These are phyloP conservation scores for Pseudoturritis turrita DNA, from an alignment of 345 rosid genomes.

Conservation along the genomic window DNA sequence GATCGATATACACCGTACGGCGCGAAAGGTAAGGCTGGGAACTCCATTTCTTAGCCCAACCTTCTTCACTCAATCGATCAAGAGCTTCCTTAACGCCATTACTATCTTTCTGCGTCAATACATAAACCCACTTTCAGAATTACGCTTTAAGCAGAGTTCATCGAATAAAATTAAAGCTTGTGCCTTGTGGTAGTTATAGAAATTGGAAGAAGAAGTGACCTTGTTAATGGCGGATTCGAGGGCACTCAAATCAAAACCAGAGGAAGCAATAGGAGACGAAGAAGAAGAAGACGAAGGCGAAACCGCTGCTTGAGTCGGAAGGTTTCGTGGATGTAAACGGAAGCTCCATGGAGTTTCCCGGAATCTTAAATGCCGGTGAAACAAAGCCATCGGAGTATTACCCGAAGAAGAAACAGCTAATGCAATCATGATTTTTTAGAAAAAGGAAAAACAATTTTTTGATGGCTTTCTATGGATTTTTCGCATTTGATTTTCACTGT, in stretches of 20 bases:
- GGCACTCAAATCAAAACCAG: slow-evolving; percentile 47
- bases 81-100: slow-evolving; percentile 78
- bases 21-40: slow-evolving; percentile 95
- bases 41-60: slow-evolving; percentile 95
- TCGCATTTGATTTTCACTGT: neutral
- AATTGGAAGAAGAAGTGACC: slow-evolving; percentile 31
- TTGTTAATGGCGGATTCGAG: slow-evolving; percentile 70
- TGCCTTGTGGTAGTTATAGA: neutral
- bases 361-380: slow-evolving; percentile 1
- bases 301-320: neutral
- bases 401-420: slow-evolving; percentile 22
- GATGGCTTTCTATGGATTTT: neutral
- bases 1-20: slow-evolving; percentile 70
- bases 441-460: neutral
- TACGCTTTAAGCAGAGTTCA: neutral
- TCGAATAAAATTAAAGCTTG: neutral
- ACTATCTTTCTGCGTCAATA: slow-evolving; percentile 66
- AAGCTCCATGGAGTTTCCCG: neutral
- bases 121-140: neutral
- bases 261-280: slow-evolving; percentile 39
- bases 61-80: slow-evolving; percentile 55
- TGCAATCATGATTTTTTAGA: slow-evolving; percentile 1
- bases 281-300: slow-evolving; percentile 36
- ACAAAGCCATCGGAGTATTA: slow-evolving; percentile 1
- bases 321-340: neutral